phyloP scores from a whole-genome alignment of 768 basidiomycete species.

The Xanthoconium stramineum region DNA sequence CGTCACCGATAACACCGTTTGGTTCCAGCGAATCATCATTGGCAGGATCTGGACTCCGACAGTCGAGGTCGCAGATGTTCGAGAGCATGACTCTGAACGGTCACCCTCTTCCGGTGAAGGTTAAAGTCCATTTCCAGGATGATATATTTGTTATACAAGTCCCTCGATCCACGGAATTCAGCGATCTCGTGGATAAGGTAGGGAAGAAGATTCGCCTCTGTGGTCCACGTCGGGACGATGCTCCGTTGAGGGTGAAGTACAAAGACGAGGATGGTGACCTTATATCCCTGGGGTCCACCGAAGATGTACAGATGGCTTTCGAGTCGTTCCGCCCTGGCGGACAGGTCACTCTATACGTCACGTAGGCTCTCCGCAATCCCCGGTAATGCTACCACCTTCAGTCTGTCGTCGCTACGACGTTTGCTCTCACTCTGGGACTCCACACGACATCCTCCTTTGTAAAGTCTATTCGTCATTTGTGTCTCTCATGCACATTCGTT shows the following conservation, averaged over 20 bases:
- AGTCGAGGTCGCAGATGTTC: slow-evolving; percentile 53
- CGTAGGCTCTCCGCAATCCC: slow-evolving; percentile 38
- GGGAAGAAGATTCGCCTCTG: slow-evolving; percentile 91
- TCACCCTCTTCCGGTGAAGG: slow-evolving; percentile 60
- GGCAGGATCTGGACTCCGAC: slow-evolving; percentile 51
- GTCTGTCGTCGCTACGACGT: slow-evolving; percentile 4
- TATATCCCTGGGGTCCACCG: slow-evolving; percentile 83
- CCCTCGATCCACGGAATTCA: slow-evolving; percentile 71
- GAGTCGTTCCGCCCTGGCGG: slow-evolving; percentile 77
- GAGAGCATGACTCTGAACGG: slow-evolving; percentile 36
- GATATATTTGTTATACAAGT: slow-evolving; percentile 96
- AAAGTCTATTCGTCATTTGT: slow-evolving; percentile 12
- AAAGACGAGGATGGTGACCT: slow-evolving; percentile 91
- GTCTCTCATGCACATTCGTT: slow-evolving; percentile 24
- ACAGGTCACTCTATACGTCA: slow-evolving; percentile 79
- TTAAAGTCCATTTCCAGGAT: slow-evolving; percentile 93
- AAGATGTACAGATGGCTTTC: slow-evolving; percentile 94
- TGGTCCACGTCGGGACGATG: slow-evolving; percentile 74
- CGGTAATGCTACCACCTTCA: neutral
- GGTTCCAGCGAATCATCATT: slow-evolving; percentile 87
- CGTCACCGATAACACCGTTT: slow-evolving; percentile 85
- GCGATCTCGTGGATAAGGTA: slow-evolving; percentile 84
- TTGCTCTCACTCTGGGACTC: slow-evolving; percentile 14
- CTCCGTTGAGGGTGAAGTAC: slow-evolving; percentile 84
- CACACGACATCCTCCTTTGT: slow-evolving; percentile 4